phyloP scores from a whole-genome alignment of 352 stramenopile genomes.

The Phytopythium vexans region DNA sequence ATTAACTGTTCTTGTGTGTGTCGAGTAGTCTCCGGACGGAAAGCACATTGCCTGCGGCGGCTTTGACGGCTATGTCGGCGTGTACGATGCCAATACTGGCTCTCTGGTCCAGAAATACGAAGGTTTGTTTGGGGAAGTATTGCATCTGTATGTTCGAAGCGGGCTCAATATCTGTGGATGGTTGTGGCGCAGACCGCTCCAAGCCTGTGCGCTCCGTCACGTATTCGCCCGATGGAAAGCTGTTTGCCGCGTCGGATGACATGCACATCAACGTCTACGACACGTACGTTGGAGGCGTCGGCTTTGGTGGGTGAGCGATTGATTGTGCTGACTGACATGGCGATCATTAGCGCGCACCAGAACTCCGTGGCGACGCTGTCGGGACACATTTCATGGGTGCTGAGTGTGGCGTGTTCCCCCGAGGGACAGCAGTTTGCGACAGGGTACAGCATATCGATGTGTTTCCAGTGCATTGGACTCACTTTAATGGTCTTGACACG shows the following conservation, averaged over 20 bases:
- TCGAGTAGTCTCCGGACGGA: conserved; percentile 62
- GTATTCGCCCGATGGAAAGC: conserved; percentile 81
- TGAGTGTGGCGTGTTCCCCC: conserved; percentile 82
- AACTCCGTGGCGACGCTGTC: conserved; percentile 82
- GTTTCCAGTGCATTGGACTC: background rate
- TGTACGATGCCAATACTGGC: conserved; percentile 81
- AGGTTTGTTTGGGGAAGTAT: conserved; percentile 24
- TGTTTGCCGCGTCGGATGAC: conserved; percentile 89
- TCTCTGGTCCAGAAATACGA: conserved; percentile 84
- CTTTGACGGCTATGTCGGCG: conserved; percentile 82
- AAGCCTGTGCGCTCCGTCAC: conserved; percentile 86
- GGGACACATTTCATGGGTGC: conserved; percentile 87
- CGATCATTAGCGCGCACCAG: conserved; percentile 44
- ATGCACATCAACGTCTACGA: conserved; percentile 93
- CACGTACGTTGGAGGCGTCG: conserved; percentile 54
- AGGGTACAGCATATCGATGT: conserved; percentile 32
- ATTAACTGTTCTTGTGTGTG: conserved; percentile 7
- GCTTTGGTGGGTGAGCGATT: background rate
- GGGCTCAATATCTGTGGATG: background rate
- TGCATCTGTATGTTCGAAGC: conserved; percentile 1
- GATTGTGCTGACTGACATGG: conserved; percentile 1
- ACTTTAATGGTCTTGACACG: conserved; percentile 3
- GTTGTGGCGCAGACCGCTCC: conserved; percentile 49
- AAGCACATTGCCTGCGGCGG: conserved; percentile 80
- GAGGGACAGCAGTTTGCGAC: conserved; percentile 85